Evolutionary conservation across 1,284 basidiomycete species (phyloP), one percentile per base, ranked within the genome.

Genomic region (Cryptococcus maquisensis): DNA sequence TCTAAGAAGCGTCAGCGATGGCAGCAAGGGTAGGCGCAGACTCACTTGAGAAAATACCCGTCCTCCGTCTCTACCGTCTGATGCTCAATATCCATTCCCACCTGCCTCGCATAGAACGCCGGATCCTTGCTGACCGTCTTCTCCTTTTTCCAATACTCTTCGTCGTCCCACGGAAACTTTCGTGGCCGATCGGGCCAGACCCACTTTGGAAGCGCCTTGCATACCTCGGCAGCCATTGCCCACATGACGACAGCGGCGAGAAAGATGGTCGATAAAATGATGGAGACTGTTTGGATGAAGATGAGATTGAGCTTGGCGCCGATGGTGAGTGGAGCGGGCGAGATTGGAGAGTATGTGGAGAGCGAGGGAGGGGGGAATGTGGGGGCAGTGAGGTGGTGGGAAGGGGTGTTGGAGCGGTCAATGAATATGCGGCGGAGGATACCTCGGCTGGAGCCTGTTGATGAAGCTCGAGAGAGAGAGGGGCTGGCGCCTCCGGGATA

Each of bases 11-110:
- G 21, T 24, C 24, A 24, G 24, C 6, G 3, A 9, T 1, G 42
- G 7, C 16, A 37, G 61, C 40, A 60, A 56, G 39, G 13, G 39
- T 2, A 21, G 21, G 21, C 23, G 15, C 5, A 3, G 3, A 66
- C 75, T 49, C 56, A 77, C 77, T 69, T 75, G 36, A 84, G 67
- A 39, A 74, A 74, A 66, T 81, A 84, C 6, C 83, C 83, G 63
- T 84, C 83, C 55, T 83, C 78, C 0, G 82, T 84, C 66, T 82
- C 80, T 20, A 82, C 79, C 23, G 75, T 77, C 67, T 82, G 81
- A 62, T 84, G 78, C 51, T 79, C 72, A 45, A 84, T 81, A 57
- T 83, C 81, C 66, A 82, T 81, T 3, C 83, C 82, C 43, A 80
- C 78, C 47, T 75, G 73, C 21, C 66, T 66, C 0, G 83, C 83